Conservation (phyloP, 169 alveolate species). For the Amoebophrya sp. region DNA sequence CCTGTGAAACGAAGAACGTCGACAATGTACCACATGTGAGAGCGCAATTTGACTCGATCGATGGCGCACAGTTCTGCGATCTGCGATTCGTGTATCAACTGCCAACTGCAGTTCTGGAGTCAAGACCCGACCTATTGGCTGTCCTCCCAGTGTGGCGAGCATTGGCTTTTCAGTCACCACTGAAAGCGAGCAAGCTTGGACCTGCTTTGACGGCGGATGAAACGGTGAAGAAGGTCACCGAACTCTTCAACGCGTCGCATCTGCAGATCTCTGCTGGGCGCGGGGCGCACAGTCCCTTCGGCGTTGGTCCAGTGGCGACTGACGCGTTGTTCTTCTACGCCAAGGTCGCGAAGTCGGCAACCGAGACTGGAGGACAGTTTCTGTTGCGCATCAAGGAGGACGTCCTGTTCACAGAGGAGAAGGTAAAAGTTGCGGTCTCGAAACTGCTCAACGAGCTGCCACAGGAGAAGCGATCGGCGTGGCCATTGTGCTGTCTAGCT, state of each 20-base stretch:
- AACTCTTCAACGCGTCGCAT: background rate
- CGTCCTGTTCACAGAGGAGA: background rate
- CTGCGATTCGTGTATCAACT: background rate
- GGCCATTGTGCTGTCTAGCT: background rate
- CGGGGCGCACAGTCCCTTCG: background rate
- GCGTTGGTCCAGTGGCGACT: background rate
- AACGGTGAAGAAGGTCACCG: background rate
- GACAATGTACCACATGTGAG: background rate
- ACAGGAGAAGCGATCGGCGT: background rate
- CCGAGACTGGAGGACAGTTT: background rate
- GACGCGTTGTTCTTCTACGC: background rate
- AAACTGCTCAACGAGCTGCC: background rate
- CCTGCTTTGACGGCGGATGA: background rate
- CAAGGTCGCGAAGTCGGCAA: background rate
- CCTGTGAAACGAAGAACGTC: background rate
- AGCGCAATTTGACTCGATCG: background rate
- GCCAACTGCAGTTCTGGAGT: background rate
- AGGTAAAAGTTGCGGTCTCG: background rate
- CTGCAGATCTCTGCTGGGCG: too few species aligned
- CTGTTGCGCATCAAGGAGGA: background rate
- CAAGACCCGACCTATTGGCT: background rate
- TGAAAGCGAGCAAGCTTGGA: background rate
- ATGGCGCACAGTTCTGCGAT: slow-evolving; percentile 7
- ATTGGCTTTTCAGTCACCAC: background rate
- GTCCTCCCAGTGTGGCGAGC: background rate